These are phyloP conservation scores for Saccharum officinarum DNA, from an alignment of 176 grass and related monocot genomes.

Conservation along the genomic window DNA sequence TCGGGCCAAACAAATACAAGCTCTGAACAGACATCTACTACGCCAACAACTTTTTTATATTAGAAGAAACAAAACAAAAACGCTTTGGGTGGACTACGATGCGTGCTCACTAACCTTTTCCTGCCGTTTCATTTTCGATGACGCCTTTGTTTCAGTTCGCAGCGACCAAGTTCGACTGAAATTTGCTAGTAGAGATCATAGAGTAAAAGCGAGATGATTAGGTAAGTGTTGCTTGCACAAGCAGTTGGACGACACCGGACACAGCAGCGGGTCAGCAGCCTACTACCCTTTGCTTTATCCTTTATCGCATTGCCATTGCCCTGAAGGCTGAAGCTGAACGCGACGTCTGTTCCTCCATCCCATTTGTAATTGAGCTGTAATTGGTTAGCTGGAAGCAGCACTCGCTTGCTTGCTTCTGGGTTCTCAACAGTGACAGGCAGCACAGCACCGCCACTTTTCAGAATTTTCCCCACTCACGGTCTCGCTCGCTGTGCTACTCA, in stretches of 20 bases:
- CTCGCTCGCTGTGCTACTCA: neutral
- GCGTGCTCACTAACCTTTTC: neutral
- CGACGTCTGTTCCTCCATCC: neutral
- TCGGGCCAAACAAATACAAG: too few species aligned
- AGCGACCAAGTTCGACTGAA: neutral
- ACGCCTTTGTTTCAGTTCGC: neutral
- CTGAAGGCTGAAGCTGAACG: neutral
- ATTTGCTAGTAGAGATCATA: neutral
- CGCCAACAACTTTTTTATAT: too few species aligned
- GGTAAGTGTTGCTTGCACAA: conserved; percentile 33
- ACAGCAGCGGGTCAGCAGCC: neutral
- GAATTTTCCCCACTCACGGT: neutral
- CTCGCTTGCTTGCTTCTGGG: neutral
- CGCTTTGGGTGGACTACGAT: neutral
- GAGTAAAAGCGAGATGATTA: conserved; percentile 23
- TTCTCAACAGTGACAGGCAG: conserved; percentile 31
- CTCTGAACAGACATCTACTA: too few species aligned
- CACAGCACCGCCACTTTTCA: neutral
- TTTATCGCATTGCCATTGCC: neutral
- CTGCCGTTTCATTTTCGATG: neutral
- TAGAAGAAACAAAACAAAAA: neutral
- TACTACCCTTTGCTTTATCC: neutral
- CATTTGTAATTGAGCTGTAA: neutral
- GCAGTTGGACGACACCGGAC: neutral
- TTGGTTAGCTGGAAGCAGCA: neutral